Evolutionary conservation across 176 grass and related monocot species (phyloP).

Genomic region (Oryza longistaminata): DNA sequence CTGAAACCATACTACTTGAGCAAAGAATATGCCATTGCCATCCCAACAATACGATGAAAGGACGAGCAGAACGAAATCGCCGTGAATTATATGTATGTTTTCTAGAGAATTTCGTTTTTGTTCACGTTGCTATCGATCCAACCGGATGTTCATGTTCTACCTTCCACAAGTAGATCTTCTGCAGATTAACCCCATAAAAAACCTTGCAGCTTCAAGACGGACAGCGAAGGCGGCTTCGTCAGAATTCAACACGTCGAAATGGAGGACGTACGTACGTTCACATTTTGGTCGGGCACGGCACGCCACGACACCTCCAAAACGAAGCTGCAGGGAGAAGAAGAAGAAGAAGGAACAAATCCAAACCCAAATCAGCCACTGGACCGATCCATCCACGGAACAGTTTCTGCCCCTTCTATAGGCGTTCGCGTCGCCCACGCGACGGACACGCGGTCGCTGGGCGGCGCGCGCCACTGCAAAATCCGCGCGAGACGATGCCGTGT

Average conservation of each 20-base stretch:
- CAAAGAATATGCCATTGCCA: not conserved
- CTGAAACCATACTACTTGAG: not conserved
- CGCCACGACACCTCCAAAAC: not conserved
- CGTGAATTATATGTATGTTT: not conserved
- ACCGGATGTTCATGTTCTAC: not conserved
- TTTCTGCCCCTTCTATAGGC: not conserved
- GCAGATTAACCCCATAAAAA: not conserved
- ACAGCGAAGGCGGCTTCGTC: not conserved
- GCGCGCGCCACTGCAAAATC: not conserved
- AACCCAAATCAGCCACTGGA: not conserved
- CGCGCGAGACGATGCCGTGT: not conserved
- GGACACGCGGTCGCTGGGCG: not conserved
- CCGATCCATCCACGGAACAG: not conserved
- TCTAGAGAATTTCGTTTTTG: not conserved
- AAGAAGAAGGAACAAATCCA: not conserved
- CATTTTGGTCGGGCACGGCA: not conserved
- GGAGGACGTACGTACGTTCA: not conserved
- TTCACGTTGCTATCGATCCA: not conserved
- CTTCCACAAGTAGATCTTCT: not conserved
- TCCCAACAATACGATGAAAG: not conserved
- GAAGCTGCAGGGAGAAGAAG: not conserved
- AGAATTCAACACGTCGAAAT: not conserved
- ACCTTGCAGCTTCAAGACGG: not conserved
- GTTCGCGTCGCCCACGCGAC: too few relatives aligned
- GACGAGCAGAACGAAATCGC: not conserved